phyloP scores from a whole-genome alignment of 805 yeast species.

The Schwanniomyces sp. region DNA sequence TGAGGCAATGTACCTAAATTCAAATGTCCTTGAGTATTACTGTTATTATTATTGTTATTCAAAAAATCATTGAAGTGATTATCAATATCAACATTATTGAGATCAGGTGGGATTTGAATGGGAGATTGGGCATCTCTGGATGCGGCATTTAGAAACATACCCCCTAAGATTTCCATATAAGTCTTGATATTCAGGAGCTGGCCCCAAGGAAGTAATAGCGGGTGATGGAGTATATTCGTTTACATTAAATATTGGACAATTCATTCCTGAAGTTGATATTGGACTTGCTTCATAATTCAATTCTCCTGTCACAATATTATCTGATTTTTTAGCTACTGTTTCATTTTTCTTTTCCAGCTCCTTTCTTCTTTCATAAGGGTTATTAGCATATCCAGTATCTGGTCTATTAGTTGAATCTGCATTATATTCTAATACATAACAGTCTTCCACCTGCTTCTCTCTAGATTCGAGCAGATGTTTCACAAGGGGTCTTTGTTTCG shows the following conservation, averaged over 20 bases:
- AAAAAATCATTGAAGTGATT: not conserved
- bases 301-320: not conserved
- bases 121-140: not conserved
- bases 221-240: not conserved
- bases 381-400: too few relatives aligned
- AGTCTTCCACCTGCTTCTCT: too few relatives aligned
- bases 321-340: not conserved
- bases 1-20: not conserved
- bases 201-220: not conserved
- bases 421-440: too few relatives aligned
- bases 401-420: too few relatives aligned
- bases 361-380: not conserved
- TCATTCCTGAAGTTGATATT: not conserved
- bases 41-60: not conserved
- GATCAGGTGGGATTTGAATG: not conserved
- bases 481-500: not conserved
- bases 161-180: not conserved
- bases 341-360: not conserved
- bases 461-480: too few relatives aligned
- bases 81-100: not conserved
- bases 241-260: not conserved
- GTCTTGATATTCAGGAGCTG: not conserved
- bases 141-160: constrained; percentile 1
- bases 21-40: not conserved
- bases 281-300: not conserved